Percentiles rank a stretch among this genome's conserved stretches.
phyloP scores from a whole-genome alignment of 345 rosid genomes.

The Pistacia atlantica region DNA sequence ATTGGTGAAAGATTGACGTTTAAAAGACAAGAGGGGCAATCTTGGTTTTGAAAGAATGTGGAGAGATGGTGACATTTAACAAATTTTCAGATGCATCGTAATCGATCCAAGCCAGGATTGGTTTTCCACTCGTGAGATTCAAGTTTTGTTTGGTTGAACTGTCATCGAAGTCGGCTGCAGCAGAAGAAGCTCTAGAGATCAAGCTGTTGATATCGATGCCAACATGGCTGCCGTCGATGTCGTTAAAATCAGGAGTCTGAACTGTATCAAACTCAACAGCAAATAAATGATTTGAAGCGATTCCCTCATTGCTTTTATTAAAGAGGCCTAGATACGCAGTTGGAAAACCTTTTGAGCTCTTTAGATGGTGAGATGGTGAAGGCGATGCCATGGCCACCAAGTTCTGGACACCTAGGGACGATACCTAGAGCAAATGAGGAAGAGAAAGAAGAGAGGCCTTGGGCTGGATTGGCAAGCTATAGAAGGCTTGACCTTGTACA shows the following conservation, averaged over 20 bases:
- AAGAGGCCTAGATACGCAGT: conserved; percentile 23
- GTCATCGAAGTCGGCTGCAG: conserved; percentile 40
- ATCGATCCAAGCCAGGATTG: conserved; percentile 60
- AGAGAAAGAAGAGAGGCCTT: too few species aligned
- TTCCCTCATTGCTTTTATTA: background rate
- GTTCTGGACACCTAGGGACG: too few species aligned
- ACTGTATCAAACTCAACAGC: conserved; percentile 56
- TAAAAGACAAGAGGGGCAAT: conserved; percentile 46
- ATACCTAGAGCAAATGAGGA: too few species aligned
- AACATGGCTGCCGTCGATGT: conserved; percentile 52
- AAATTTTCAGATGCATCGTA: conserved; percentile 40
- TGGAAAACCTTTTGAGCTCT: conserved; percentile 16
- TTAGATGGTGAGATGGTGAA: conserved; percentile 26
- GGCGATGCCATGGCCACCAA: too few species aligned
- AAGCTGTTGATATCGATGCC: conserved; percentile 55
- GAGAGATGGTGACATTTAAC: conserved; percentile 51
- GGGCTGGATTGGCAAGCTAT: too few species aligned
- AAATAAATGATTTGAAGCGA: conserved; percentile 27
- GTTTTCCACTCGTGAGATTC: conserved; percentile 40
- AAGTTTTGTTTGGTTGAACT: conserved; percentile 22
- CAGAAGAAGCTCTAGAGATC: conserved; percentile 29
- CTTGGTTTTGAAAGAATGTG: conserved; percentile 35
- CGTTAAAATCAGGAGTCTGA: conserved; percentile 36
- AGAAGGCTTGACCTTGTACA: too few species aligned
- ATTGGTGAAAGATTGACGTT: too few species aligned